Evolutionary conservation across 805 yeast species (phyloP), one percentile per base, ranked within the genome.

Genomic region (Hanseniaspora lindneri): DNA sequence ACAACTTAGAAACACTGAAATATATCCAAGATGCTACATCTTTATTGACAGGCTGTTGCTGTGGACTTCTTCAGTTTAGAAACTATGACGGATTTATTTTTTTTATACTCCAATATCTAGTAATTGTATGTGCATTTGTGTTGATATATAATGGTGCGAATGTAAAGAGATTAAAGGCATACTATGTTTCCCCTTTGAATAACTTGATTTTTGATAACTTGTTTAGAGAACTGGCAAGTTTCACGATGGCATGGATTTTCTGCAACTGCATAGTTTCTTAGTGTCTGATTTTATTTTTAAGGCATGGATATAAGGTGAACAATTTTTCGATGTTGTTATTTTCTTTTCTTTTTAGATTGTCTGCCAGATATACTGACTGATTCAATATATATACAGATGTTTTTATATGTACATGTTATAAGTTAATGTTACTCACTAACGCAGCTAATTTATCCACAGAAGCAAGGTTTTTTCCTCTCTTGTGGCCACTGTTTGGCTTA

Each of bases 241-340:
- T 65, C 54, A 65, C 73, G 8, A 71, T 76, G 72, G 69, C 76
- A 56, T 76, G 82, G 82, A 75, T 80, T 42, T 62, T 76, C 51
- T 63, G 74, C 14, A 69, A 67, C 55, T 77, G 76, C 1, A 54
- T 75, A 48, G 71, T 73, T 8, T 65, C 61, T 19, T 62, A 52
- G 51, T 25, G 14, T n/a, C 3, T 14, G 23, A 20, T 28, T 10
- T 23, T 21, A 33, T 23, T 14, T 27, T 33, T 3, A 25, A 11
- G 13, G 28, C 14, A 27, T 13, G 19, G 10, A 17, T 17, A 17
- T 27, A 3, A 19, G n/a, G 13, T 16, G 8, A 3, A 23, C 14
- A 30, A 11, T 11, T 24, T 23, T 23, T 24, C 27, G 13, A 34
- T 32, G 21, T 42, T 33, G 37, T 33, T 33, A 17, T 39, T 27